Conservation (phyloP, 2,329 filamentous ascomycete genomes). For the Ophiostoma quercus region DNA sequence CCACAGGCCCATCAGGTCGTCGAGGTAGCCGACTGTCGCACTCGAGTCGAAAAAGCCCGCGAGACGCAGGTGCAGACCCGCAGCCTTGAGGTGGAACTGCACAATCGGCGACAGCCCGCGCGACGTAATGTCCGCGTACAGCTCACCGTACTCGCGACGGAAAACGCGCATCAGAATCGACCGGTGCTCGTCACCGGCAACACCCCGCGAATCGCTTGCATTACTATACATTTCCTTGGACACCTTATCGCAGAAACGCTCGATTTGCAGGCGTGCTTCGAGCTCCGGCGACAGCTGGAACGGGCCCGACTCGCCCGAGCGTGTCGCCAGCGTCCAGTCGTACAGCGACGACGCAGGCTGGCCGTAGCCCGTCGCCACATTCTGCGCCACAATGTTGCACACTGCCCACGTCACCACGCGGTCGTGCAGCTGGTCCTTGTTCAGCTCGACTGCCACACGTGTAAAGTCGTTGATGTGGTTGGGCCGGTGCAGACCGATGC, state of each 20-base stretch:
- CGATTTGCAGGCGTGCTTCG: conserved; percentile 63
- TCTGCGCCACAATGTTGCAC: conserved; percentile 78
- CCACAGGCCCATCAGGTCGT: conserved; percentile 71
- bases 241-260: conserved; percentile 70
- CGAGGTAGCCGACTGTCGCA: conserved; percentile 63
- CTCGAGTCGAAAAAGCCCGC: conserved; percentile 78
- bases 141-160: conserved; percentile 58
- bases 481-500: conserved; percentile 74
- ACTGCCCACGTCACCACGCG: conserved; percentile 77
- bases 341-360: conserved; percentile 74
- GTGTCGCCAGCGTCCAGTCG: conserved; percentile 64
- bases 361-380: conserved; percentile 75
- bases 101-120: conserved; percentile 54
- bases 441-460: conserved; percentile 65
- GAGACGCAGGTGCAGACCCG: conserved; percentile 68
- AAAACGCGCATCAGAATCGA: conserved; percentile 63
- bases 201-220: conserved; percentile 64
- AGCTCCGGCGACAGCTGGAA: conserved; percentile 58
- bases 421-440: conserved; percentile 73
- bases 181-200: conserved; percentile 61
- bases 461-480: conserved; percentile 82
- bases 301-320: conserved; percentile 55
- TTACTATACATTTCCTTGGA: conserved; percentile 77
- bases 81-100: conserved; percentile 65
- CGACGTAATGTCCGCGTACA: conserved; percentile 56